phyloP scores from a whole-genome alignment of 2,329 filamentous ascomycete genomes.

The Verticillium nubilum region DNA sequence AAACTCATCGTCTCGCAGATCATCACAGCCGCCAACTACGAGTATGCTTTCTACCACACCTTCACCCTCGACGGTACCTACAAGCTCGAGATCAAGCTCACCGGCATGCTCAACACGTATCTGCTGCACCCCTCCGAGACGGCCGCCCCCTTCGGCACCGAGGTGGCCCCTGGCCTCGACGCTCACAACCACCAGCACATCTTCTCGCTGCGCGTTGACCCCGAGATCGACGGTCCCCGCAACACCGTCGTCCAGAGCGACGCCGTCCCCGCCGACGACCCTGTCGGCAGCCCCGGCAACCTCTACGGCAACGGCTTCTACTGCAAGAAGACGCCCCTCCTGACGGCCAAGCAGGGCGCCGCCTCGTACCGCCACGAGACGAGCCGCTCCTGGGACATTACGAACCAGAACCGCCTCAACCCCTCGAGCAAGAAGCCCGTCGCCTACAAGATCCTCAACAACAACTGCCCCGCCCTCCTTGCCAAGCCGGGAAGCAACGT shows the following conservation, averaged over 20 bases:
- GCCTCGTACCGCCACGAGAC: constrained; percentile 34
- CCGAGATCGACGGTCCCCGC: constrained; percentile 44
- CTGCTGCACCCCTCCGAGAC: constrained; percentile 30
- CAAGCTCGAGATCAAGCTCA: constrained; percentile 56
- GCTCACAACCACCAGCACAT: constrained; percentile 54
- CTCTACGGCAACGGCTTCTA: constrained; percentile 40
- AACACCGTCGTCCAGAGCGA: constrained; percentile 33
- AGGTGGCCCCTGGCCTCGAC: constrained; percentile 45
- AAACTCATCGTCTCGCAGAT: constrained; percentile 4
- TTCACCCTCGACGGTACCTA: constrained; percentile 60
- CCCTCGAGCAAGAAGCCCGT: constrained; percentile 23
- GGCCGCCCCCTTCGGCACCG: constrained; percentile 39
- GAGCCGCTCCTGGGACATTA: constrained; percentile 30
- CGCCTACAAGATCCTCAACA: constrained; percentile 16
- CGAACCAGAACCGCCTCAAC: constrained; percentile 24
- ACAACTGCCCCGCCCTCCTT: neutral
- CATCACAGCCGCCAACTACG: constrained; percentile 56
- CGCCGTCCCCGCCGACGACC: neutral
- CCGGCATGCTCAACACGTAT: constrained; percentile 51
- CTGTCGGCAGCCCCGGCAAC: constrained; percentile 31
- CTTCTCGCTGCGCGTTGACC: constrained; percentile 46
- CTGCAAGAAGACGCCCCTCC: constrained; percentile 24
- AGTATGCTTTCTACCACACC: constrained; percentile 61
- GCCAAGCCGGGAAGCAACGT: neutral
- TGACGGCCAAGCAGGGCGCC: constrained; percentile 2